phyloP scores from a whole-genome alignment of 768 basidiomycete genomes.

The Gelatoporia subvermispora region DNA sequence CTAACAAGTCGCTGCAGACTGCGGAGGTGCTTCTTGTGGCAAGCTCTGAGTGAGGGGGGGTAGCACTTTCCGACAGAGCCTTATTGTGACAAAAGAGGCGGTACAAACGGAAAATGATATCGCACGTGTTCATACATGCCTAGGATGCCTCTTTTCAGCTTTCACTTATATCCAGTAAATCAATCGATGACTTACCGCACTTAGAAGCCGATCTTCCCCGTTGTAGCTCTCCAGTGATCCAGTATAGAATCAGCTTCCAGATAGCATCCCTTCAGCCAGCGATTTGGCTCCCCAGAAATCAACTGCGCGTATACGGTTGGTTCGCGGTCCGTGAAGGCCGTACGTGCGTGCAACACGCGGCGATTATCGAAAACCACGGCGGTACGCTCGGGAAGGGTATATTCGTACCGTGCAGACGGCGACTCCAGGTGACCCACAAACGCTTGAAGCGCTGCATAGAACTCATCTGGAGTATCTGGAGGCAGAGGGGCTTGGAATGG shows the following conservation, averaged over 20 bases:
- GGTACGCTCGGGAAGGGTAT: conserved; percentile 77
- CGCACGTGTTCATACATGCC: too few species aligned
- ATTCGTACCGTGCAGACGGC: conserved; percentile 46
- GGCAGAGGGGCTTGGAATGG: conserved; percentile 88
- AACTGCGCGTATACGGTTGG: conserved; percentile 29
- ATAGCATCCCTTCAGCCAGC: conserved; percentile 93
- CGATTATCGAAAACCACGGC: conserved; percentile 91
- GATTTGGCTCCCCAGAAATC: conserved; percentile 50
- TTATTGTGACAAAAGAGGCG: too few species aligned
- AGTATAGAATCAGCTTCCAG: conserved; percentile 62
- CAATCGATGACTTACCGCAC: too few species aligned
- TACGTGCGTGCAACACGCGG: conserved; percentile 82
- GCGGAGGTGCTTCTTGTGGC: too few species aligned
- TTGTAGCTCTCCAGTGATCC: conserved; percentile 46
- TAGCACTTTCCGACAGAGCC: too few species aligned
- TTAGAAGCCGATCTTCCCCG: too few species aligned
- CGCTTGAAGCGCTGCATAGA: conserved; percentile 56
- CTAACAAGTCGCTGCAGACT: too few species aligned
- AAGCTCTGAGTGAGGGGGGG: too few species aligned
- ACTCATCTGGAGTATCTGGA: conserved; percentile 44
- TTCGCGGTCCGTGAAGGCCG: conserved; percentile 50
- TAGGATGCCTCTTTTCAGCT: too few species aligned
- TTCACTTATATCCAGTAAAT: too few species aligned
- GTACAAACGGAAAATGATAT: too few species aligned
- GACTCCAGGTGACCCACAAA: conserved; percentile 61